Conservation (phyloP, 2,329 filamentous ascomycete species). For the Paraconiothyrium sp. region DNA sequence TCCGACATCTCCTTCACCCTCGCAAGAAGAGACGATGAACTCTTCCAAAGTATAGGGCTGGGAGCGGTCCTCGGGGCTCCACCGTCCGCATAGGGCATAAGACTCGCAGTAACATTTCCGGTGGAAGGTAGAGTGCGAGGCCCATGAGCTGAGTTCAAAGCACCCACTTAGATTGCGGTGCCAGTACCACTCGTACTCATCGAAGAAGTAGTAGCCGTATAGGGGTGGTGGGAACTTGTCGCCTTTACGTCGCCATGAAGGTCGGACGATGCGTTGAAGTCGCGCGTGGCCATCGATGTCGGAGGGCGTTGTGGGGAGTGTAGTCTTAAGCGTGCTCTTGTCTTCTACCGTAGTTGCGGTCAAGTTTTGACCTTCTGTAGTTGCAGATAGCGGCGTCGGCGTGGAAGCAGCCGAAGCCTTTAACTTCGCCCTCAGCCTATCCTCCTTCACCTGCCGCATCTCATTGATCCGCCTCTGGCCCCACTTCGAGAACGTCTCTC, state of each 20-base stretch:
- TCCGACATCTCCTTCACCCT: not conserved
- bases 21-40: not conserved
- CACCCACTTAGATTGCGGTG: conserved; percentile 24
- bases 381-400: too few species aligned
- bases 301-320: conserved; percentile 14
- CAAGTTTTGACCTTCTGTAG: not conserved
- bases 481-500: conserved; percentile 22
- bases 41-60: not conserved
- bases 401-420: too few species aligned
- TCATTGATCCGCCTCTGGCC: conserved; percentile 21
- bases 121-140: not conserved
- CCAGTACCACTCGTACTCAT: conserved; percentile 22
- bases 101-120: conserved; percentile 16
- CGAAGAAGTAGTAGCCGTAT: conserved; percentile 19
- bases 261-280: conserved; percentile 8
- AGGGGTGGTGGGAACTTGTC: conserved; percentile 3
- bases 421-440: conserved; percentile 9
- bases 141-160: conserved; percentile 16
- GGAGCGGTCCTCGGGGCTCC: conserved; percentile 13
- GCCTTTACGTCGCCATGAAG: not conserved
- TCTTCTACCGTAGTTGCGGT: not conserved
- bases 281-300: conserved; percentile 17
- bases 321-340: not conserved
- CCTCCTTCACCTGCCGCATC: conserved; percentile 23
- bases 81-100: conserved; percentile 15